These are phyloP conservation scores for Eucalyptus guilfoylei DNA, from an alignment of 345 rosid genomes.

Conservation along the genomic window DNA sequence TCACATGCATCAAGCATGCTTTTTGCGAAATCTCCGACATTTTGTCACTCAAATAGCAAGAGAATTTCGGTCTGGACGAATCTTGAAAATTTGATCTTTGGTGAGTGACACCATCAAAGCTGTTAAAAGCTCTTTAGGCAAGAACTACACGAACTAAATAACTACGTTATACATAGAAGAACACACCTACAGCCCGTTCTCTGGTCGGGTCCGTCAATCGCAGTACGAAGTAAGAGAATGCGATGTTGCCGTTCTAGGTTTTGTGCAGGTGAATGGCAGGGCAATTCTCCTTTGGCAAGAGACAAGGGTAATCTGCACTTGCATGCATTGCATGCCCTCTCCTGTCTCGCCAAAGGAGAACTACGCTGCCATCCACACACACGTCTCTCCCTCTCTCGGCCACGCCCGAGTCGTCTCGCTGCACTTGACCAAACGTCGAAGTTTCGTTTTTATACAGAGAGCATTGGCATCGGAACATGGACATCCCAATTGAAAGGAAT, in stretches of 20 bases:
- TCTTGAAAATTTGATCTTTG: background rate
- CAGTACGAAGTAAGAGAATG: background rate
- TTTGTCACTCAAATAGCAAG: background rate
- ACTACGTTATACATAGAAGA: background rate
- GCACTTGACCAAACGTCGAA: background rate
- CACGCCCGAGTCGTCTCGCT: background rate
- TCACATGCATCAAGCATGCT: background rate
- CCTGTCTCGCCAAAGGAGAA: background rate
- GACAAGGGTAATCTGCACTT: background rate
- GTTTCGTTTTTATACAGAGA: background rate
- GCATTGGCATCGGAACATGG: background rate
- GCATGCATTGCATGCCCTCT: background rate
- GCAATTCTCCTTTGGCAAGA: constrained; percentile 5
- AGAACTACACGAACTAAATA: background rate
- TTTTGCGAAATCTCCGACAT: background rate
- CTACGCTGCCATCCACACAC: background rate
- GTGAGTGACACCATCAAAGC: background rate
- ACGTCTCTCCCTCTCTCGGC: background rate
- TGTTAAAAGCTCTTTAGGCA: background rate
- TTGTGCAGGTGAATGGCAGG: background rate
- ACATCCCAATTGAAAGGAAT: background rate
- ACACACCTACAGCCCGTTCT: background rate
- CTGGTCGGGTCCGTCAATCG: background rate
- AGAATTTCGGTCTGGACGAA: background rate
- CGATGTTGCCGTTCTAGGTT: background rate